Percentiles rank a stretch among this genome's conserved stretches.
phyloP scores from a whole-genome alignment of 2,329 filamentous ascomycete genomes.

The Pestalotiopsis sp. region DNA sequence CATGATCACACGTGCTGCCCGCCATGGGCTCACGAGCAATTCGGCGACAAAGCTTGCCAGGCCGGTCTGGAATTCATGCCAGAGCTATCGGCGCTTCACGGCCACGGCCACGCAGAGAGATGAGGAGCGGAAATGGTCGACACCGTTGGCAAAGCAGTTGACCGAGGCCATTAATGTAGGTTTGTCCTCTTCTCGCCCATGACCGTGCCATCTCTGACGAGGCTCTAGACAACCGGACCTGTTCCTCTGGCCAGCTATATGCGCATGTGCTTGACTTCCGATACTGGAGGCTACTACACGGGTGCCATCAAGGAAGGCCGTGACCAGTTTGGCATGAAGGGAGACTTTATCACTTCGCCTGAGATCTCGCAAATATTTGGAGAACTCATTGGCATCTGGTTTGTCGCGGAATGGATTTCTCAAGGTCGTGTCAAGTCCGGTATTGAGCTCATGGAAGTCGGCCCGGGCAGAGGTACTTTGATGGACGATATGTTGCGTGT shows the following conservation, averaged over 20 bases:
- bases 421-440: constrained; percentile 76
- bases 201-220: background rate
- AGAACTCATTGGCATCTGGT: constrained; percentile 91
- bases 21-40: constrained; percentile 23
- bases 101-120: constrained; percentile 27
- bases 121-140: constrained; percentile 77
- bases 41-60: constrained; percentile 19
- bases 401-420: constrained; percentile 94
- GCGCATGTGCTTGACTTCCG: constrained; percentile 96
- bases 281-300: constrained; percentile 92
- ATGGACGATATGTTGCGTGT: constrained; percentile 97
- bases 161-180: constrained; percentile 82
- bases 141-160: constrained; percentile 84
- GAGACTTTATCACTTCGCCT: constrained; percentile 95
- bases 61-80: constrained; percentile 16
- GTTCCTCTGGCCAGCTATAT: constrained; percentile 93
- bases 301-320: constrained; percentile 66
- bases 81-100: constrained; percentile 28
- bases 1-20: constrained; percentile 22
- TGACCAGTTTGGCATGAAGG: constrained; percentile 90
- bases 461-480: constrained; percentile 89
- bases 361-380: constrained; percentile 98
- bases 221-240: constrained; percentile 72
- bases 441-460: constrained; percentile 90
- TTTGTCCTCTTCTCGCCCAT: background rate